Percentiles rank a stretch among this genome's conserved stretches.
These are phyloP conservation scores for Trichoderma parareesei DNA, from an alignment of 495 filamentous ascomycete genomes.

Conservation along the genomic window DNA sequence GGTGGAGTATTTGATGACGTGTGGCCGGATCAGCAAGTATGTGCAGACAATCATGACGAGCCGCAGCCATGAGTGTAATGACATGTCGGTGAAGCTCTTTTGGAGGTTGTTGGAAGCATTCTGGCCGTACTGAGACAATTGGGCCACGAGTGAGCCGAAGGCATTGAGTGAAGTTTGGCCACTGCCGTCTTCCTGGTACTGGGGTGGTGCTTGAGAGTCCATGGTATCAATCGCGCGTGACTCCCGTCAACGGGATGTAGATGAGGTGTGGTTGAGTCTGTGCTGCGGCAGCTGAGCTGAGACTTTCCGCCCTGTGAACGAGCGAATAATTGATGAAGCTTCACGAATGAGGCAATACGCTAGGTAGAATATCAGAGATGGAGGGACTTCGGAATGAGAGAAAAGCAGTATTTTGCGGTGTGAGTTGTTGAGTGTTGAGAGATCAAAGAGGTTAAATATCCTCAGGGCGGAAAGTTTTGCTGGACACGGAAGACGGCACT, in stretches of 20 bases:
- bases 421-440: not conserved
- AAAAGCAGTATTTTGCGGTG: not conserved
- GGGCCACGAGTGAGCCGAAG: not conserved
- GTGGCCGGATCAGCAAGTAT: slow-evolving; percentile 60
- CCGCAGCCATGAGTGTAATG: slow-evolving; percentile 50
- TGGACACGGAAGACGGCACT: not conserved
- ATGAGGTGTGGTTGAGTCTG: too few species aligned
- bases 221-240: not conserved
- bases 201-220: not conserved
- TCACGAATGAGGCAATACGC: not conserved
- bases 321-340: not conserved
- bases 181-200: not conserved
- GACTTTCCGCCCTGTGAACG: not conserved
- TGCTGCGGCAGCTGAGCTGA: not conserved
- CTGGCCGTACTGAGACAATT: slow-evolving; percentile 18
- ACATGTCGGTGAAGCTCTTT: slow-evolving; percentile 46
- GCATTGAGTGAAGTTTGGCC: not conserved
- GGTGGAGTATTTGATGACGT: slow-evolving; percentile 44
- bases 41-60: slow-evolving; percentile 51
- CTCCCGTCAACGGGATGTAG: not conserved
- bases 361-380: not conserved
- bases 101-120: slow-evolving; percentile 49
- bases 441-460: not conserved
- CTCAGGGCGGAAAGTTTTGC: not conserved
- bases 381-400: not conserved